phyloP scores from a whole-genome alignment of 257 asterid species.

The Fraxinus americana region DNA sequence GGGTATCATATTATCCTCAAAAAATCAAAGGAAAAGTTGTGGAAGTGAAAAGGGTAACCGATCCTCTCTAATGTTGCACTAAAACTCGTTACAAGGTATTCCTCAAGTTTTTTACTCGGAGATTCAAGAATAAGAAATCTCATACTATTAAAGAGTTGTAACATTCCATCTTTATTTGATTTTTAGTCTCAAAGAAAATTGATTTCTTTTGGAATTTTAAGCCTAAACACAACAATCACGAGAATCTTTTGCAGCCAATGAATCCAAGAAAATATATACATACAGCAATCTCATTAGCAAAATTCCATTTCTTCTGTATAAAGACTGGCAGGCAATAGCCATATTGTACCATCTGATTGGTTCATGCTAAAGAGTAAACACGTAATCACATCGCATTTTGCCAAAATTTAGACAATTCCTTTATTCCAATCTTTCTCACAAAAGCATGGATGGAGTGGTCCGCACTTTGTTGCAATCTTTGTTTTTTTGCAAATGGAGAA shows the following conservation, averaged over 20 bases:
- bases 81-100: no score
- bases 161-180: no score
- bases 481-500: background rate
- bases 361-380: background rate
- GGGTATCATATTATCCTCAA: no score
- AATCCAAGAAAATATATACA: background rate
- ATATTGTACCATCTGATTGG: background rate
- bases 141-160: no score
- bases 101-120: no score
- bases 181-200: no score
- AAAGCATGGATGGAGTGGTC: background rate
- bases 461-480: background rate
- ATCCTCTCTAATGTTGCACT: no score
- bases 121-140: no score
- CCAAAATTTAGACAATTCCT: background rate
- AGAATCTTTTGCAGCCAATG: background rate
- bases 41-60: no score
- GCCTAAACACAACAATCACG: background rate
- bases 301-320: background rate
- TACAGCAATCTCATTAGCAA: background rate
- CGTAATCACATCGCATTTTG: background rate
- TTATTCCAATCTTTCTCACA: background rate
- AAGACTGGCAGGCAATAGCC: background rate
- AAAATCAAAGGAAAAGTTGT: no score
- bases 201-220: no score